Evolutionary conservation across 208 protist species (phyloP).

Genomic region (Leishmania arabica): DNA sequence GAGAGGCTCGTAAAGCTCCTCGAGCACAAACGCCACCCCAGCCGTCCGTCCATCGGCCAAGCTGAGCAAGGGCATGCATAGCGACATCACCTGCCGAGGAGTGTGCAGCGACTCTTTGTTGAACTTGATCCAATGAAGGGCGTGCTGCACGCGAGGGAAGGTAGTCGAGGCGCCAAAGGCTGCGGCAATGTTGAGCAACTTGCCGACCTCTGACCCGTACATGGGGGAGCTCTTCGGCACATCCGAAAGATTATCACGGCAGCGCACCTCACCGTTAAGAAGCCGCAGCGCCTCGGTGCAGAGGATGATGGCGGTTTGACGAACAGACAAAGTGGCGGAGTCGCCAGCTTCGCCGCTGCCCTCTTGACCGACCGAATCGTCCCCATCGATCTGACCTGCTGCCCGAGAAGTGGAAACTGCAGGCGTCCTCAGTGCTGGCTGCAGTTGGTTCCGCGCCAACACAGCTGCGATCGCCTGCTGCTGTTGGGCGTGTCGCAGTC

Average conservation of each 20-base stretch:
- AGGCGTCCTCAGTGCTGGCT: not conserved
- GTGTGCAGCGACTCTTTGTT: slow-evolving; percentile 44
- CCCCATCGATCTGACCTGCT: not conserved
- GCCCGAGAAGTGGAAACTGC: not conserved
- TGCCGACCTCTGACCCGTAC: slow-evolving; percentile 78
- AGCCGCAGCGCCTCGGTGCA: slow-evolving; percentile 59
- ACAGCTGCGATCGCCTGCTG: slow-evolving; percentile 22
- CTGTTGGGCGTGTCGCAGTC: slow-evolving; percentile 23
- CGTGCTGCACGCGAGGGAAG: slow-evolving; percentile 56
- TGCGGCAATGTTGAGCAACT: slow-evolving; percentile 65
- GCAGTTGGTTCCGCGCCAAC: not conserved
- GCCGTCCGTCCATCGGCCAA: slow-evolving; percentile 57
- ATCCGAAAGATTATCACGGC: slow-evolving; percentile 60
- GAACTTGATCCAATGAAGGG: slow-evolving; percentile 50
- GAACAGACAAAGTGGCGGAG: not conserved
- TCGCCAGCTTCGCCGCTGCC: not conserved
- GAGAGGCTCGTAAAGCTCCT: slow-evolving; percentile 52
- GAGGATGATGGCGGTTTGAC: slow-evolving; percentile 26
- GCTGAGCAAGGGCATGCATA: slow-evolving; percentile 67
- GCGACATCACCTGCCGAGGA: slow-evolving; percentile 79
- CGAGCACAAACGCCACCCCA: slow-evolving; percentile 53
- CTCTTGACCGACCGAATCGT: not conserved
- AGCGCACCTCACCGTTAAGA: slow-evolving; percentile 54
- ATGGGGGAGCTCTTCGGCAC: slow-evolving; percentile 33
- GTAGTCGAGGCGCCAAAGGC: slow-evolving; percentile 68